Conservation (phyloP, 2,329 filamentous ascomycete species). For the Fusarium lateritium region DNA sequence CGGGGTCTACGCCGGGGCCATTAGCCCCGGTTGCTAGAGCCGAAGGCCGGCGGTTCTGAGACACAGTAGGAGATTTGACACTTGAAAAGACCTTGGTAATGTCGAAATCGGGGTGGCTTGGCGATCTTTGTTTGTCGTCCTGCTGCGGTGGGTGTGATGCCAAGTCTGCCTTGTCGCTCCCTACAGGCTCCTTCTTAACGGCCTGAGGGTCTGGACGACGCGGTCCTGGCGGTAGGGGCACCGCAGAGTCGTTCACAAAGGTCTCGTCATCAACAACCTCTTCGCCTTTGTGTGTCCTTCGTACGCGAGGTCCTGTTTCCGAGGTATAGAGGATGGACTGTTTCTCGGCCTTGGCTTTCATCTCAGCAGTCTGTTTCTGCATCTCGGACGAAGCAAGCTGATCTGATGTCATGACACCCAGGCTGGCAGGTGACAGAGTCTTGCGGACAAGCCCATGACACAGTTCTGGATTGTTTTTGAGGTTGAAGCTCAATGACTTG, state of each 20-base stretch:
- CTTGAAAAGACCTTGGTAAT: conserved; percentile 89
- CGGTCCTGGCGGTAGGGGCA: conserved; percentile 47
- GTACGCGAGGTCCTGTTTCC: conserved; percentile 79
- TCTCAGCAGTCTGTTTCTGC: conserved; percentile 81
- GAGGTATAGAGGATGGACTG: conserved; percentile 87
- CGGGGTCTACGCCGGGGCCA: conserved; percentile 82
- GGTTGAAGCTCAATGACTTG: conserved; percentile 84
- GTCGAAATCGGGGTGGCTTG: conserved; percentile 76
- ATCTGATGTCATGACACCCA: conserved; percentile 90
- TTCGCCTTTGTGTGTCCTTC: conserved; percentile 95
- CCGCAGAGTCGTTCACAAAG: conserved; percentile 55
- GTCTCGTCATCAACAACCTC: conserved; percentile 87
- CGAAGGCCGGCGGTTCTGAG: conserved; percentile 64
- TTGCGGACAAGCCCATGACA: conserved; percentile 81
- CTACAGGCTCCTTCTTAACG: conserved; percentile 56
- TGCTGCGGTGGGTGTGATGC: conserved; percentile 55
- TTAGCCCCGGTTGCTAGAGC: conserved; percentile 61
- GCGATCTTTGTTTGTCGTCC: conserved; percentile 65
- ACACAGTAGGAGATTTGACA: conserved; percentile 79
- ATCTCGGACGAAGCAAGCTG: conserved; percentile 94
- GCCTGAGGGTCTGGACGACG: conserved; percentile 43
- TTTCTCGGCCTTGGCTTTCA: conserved; percentile 84
- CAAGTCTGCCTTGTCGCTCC: conserved; percentile 45
- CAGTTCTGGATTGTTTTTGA: conserved; percentile 89
- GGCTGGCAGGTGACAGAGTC: conserved; percentile 78